A percentile compares a stretch with the other conserved stretches of the same genome.
These are phyloP conservation scores for Vanrija sp. DNA, from an alignment of 1,284 basidiomycete genomes.

Conservation along the genomic window DNA sequence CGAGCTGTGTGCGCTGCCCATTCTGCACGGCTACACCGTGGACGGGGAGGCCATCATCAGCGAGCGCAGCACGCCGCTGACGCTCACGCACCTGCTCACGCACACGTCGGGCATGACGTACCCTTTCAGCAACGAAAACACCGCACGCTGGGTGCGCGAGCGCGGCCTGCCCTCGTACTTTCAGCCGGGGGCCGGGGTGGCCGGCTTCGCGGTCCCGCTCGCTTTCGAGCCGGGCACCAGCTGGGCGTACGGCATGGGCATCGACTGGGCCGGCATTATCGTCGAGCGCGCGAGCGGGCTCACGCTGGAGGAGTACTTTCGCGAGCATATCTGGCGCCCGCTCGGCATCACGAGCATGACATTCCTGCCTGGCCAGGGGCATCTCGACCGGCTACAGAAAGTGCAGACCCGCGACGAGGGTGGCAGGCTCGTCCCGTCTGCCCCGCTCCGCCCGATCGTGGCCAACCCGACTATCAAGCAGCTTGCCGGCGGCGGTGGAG, in stretches of 20 bases:
- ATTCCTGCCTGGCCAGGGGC: slow-evolving; percentile 26
- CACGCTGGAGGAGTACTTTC: slow-evolving; percentile 31
- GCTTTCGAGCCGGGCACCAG: slow-evolving; percentile 35
- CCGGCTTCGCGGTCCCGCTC: slow-evolving; percentile 17
- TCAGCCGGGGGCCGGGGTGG: not conserved
- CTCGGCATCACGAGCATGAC: slow-evolving; percentile 23
- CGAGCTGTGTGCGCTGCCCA: slow-evolving; percentile 14
- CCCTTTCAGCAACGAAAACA: slow-evolving; percentile 4
- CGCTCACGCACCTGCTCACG: slow-evolving; percentile 10
- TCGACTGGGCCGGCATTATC: slow-evolving; percentile 42
- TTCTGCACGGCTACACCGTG: slow-evolving; percentile 8
- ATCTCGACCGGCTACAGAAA: slow-evolving; percentile 15
- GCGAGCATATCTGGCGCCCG: slow-evolving; percentile 9
- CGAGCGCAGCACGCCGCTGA: slow-evolving; percentile 6
- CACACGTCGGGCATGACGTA: slow-evolving; percentile 16
- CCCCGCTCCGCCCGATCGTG: too few relatives aligned
- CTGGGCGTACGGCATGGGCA: slow-evolving; percentile 33
- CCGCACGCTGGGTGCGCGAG: slow-evolving; percentile 10
- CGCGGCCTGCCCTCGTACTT: not conserved
- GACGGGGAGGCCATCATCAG: slow-evolving; percentile 2
- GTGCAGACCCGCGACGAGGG: slow-evolving; percentile 13
- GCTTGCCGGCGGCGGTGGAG: slow-evolving; percentile 33
- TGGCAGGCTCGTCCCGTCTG: slow-evolving; percentile 6
- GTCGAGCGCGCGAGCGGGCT: slow-evolving; percentile 33
- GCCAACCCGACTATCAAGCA: not conserved